Conservation (phyloP, 1,284 basidiomycete genomes). For the Pisolithus thermaeus region DNA sequence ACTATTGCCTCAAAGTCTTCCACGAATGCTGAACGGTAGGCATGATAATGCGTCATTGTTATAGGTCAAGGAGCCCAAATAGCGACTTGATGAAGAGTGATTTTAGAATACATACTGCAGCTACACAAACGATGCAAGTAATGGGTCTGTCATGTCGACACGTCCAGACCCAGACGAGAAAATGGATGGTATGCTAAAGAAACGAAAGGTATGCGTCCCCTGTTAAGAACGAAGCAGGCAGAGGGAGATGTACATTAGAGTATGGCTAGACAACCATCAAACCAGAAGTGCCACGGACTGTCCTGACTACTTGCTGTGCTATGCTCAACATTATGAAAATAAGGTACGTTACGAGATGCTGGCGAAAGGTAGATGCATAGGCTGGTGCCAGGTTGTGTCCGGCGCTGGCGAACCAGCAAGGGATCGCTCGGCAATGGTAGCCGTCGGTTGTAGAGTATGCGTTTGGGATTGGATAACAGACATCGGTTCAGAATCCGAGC, state of each 20-base stretch:
- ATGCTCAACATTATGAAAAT: slow-evolving; percentile 10
- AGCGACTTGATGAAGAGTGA: too few relatives aligned
- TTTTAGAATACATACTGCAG: too few relatives aligned
- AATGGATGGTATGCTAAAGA: background rate
- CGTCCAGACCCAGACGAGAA: background rate
- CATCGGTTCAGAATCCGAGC: slow-evolving; percentile 38
- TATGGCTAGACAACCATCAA: background rate
- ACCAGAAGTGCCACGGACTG: background rate
- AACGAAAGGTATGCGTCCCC: background rate
- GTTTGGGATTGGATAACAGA: slow-evolving; percentile 35
- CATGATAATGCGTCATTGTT: too few relatives aligned
- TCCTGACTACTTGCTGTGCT: background rate
- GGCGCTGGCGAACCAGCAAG: slow-evolving; percentile 48
- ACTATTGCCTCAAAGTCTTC: too few relatives aligned
- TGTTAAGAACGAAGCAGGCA: background rate
- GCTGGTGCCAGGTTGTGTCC: slow-evolving; percentile 19
- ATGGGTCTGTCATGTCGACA: too few relatives aligned
- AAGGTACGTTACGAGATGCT: slow-evolving; percentile 17
- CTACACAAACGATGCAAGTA: too few relatives aligned
- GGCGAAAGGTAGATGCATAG: slow-evolving; percentile 20
- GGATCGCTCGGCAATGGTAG: slow-evolving; percentile 54
- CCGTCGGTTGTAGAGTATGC: slow-evolving; percentile 40
- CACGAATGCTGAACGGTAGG: too few relatives aligned
- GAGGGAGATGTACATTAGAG: background rate
- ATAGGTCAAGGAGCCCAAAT: too few relatives aligned